These are phyloP conservation scores for Annulohypoxylon nitens DNA, from an alignment of 495 filamentous ascomycete genomes.

Conservation along the genomic window DNA sequence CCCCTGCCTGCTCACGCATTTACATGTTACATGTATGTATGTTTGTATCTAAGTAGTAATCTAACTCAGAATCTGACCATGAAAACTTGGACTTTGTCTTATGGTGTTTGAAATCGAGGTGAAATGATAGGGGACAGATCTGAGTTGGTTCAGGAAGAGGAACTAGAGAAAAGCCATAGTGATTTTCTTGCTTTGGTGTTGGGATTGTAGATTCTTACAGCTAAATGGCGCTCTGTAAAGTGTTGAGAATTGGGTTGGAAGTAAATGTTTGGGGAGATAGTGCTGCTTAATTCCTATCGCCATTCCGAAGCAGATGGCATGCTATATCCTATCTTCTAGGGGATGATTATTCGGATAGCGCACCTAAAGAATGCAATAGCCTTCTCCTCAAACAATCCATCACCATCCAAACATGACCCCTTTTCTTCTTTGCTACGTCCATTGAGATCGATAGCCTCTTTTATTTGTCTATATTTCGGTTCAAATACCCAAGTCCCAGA, in stretches of 20 bases:
- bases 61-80: constrained; percentile 18
- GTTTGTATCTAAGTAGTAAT: constrained; percentile 25
- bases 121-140: too few species aligned
- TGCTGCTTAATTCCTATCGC: too few species aligned
- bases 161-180: too few species aligned
- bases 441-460: constrained; percentile 9
- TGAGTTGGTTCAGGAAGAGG: too few species aligned
- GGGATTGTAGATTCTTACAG: too few species aligned
- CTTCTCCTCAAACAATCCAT: neutral
- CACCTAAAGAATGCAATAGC: neutral
- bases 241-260: neutral
- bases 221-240: neutral
- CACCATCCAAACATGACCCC: neutral
- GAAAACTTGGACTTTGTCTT: neutral
- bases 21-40: constrained; percentile 9
- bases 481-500: constrained; percentile 55
- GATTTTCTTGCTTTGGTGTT: too few species aligned
- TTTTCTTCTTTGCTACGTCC: neutral
- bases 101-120: too few species aligned
- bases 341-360: too few species aligned
- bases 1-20: neutral
- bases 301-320: too few species aligned
- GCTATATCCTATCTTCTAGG: too few species aligned
- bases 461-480: constrained; percentile 47
- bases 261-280: neutral